Base-by-base conservation (phyloP, 148 eudicot species). In the Rhododendron williamsianum region DNA sequence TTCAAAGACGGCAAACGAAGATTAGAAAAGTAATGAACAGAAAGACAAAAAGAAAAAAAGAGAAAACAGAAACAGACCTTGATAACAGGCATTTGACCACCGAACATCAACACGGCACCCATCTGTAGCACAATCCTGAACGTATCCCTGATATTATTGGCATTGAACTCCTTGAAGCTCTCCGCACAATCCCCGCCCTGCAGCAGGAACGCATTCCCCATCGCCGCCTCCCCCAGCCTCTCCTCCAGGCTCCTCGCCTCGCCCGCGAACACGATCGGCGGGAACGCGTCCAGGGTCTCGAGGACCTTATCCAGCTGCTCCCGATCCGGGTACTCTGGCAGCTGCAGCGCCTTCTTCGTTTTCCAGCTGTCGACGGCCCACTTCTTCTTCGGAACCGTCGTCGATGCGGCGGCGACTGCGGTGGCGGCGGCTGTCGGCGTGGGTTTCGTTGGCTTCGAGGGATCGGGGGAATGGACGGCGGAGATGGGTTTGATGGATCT, bases 171-270 rank as follows among this genome's bases (percentile, higher is more conserved):
- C 86, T 91, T 91, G 76, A 91, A 91, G 67, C 91, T 91, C 87
- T 91, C 92, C 11, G 92, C 92, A 74, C 92, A 91, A 78, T 91
- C 93, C 25, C 93, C 93, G 2, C 93, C 93, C 46, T 91, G 93
- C 6, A 91, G 83, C 80, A 91, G 60, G 48, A 91, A 91, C 3
- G 93, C 93, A 49, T 88, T 89, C 15, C 93, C 91, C 90, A 90
- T 84, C 11, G 93, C 91, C 4, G 91, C 93, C 82, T 91, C 93
- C 1, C 63, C 93, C 3, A 91, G 89, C 45, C 85, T 71, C 51
- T 91, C 93, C 87, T 91, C 91, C 25, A 91, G 86, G 67, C 81
- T 87, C 51, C 93, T 80, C 0, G 91, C 93, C 85, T 91, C 93
- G 6, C 91, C 93, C 46, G 93, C 93, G 84, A 91, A 91, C 63